A percentile compares a stretch with the other conserved stretches of the same genome.
phyloP scores from a whole-genome alignment of 1,139 yeast genomes.

The Debaryomyces nepalensis region DNA sequence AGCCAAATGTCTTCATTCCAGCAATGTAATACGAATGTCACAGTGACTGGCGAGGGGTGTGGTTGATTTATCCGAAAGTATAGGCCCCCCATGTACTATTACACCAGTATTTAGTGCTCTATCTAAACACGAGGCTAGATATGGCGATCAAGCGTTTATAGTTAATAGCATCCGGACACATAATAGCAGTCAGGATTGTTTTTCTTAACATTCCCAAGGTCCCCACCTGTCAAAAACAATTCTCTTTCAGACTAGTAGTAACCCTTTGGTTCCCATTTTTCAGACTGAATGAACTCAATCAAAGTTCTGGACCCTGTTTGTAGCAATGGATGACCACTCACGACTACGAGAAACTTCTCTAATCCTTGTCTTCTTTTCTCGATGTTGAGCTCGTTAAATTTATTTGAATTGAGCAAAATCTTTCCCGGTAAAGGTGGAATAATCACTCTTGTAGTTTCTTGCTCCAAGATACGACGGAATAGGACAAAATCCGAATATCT shows the following conservation, averaged over 20 bases:
- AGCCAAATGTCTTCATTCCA: too few species aligned
- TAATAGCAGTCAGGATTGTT: too few species aligned
- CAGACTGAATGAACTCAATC: conserved; percentile 87
- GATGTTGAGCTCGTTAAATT: conserved; percentile 83
- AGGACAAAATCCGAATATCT: conserved; percentile 90
- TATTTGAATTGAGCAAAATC: conserved; percentile 62
- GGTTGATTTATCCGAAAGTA: too few species aligned
- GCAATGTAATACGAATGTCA: too few species aligned
- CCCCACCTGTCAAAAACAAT: too few species aligned
- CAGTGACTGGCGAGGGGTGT: too few species aligned
- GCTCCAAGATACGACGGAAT: conserved; percentile 74
- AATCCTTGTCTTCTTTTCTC: conserved; percentile 84
- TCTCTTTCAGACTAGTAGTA: conserved; percentile 20
- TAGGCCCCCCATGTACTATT: too few species aligned
- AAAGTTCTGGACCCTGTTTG: conserved; percentile 89
- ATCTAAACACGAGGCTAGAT: too few species aligned
- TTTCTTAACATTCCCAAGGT: too few species aligned
- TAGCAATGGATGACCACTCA: conserved; percentile 91
- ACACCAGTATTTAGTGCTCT: too few species aligned
- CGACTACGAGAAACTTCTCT: conserved; percentile 75
- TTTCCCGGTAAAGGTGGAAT: conserved; percentile 92
- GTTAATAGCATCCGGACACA: too few species aligned
- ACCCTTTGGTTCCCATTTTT: conserved; percentile 64
- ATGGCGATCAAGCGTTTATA: too few species aligned
- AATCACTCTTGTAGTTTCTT: conserved; percentile 75